These are phyloP conservation scores for Hortiboletus rubellus DNA, from an alignment of 1,284 basidiomycete genomes.

Conservation along the genomic window DNA sequence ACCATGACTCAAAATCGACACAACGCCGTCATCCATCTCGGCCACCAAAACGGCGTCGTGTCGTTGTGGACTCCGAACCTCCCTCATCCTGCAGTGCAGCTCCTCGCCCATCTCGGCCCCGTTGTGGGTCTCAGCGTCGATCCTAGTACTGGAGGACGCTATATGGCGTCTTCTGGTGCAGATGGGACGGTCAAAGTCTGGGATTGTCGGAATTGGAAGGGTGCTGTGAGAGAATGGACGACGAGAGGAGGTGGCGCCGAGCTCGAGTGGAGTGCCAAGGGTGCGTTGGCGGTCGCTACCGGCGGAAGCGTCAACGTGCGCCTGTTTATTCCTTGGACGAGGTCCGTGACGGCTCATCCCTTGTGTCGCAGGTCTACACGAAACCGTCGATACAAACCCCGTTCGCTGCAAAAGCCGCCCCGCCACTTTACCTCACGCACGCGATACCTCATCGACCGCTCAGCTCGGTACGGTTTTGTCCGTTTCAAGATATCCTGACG, in stretches of 20 bases:
- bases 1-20: conserved; percentile 92
- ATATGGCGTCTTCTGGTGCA: conserved; percentile 88
- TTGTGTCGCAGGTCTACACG: conserved; percentile 56
- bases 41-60: conserved; percentile 90
- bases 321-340: background rate
- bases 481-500: conserved; percentile 91
- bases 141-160: conserved; percentile 78
- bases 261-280: conserved; percentile 80
- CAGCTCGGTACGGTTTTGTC: conserved; percentile 76
- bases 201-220: conserved; percentile 96
- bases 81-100: conserved; percentile 86
- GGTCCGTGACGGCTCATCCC: background rate
- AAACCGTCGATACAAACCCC: conserved; percentile 64
- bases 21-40: conserved; percentile 91
- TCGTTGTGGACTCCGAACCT: conserved; percentile 97
- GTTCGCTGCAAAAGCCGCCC: conserved; percentile 52
- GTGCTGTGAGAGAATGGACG: conserved; percentile 79
- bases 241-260: conserved; percentile 63
- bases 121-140: conserved; percentile 84
- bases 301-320: conserved; percentile 83
- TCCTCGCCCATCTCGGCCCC: conserved; percentile 90
- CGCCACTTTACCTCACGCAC: conserved; percentile 85
- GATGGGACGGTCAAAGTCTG: conserved; percentile 93
- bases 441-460: conserved; percentile 71
- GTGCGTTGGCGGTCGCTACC: conserved; percentile 78